A percentile compares a stretch with the other conserved stretches of the same genome.
These are phyloP conservation scores for Hemisphaericaspora subhashii DNA, from an alignment of 1,139 yeast genomes.

Conservation along the genomic window DNA sequence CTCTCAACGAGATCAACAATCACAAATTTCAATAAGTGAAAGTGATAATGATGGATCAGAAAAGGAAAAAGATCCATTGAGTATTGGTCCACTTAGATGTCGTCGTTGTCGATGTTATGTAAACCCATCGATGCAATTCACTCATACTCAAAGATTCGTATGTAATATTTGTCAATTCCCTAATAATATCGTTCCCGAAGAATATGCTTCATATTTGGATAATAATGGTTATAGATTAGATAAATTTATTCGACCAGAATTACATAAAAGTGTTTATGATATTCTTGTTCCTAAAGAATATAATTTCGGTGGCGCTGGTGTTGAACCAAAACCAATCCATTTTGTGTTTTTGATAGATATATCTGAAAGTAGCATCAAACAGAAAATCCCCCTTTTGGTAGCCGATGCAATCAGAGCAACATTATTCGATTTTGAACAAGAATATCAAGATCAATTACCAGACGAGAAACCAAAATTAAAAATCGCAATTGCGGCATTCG, in stretches of 20 bases:
- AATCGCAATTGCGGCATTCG: constrained; percentile 75
- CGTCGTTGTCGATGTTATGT: constrained; percentile 87
- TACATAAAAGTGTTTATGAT: constrained; percentile 83
- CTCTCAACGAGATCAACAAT: constrained; percentile 23
- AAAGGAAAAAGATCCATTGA: constrained; percentile 28
- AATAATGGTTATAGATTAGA: constrained; percentile 63
- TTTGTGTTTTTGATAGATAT: constrained; percentile 81
- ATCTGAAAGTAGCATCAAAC: constrained; percentile 59
- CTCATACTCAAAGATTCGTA: constrained; percentile 61
- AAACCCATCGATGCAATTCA: constrained; percentile 80
- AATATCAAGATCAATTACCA: constrained; percentile 13
- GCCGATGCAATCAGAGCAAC: constrained; percentile 73
- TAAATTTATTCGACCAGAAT: constrained; percentile 67
- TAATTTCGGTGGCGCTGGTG: constrained; percentile 45
- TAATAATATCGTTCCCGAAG: constrained; percentile 67
- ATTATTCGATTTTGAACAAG: constrained; percentile 31
- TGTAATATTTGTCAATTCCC: constrained; percentile 87
- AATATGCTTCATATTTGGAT: constrained; percentile 66
- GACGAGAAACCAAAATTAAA: constrained; percentile 31
- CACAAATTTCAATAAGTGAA: too few species aligned
- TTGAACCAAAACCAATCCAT: constrained; percentile 47
- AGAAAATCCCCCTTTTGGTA: constrained; percentile 63
- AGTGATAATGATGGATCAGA: too few species aligned
- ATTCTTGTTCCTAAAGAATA: constrained; percentile 74
- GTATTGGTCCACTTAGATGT: constrained; percentile 80